phyloP scores from a whole-genome alignment of 306 rosid species.

The Vigna mungo region DNA sequence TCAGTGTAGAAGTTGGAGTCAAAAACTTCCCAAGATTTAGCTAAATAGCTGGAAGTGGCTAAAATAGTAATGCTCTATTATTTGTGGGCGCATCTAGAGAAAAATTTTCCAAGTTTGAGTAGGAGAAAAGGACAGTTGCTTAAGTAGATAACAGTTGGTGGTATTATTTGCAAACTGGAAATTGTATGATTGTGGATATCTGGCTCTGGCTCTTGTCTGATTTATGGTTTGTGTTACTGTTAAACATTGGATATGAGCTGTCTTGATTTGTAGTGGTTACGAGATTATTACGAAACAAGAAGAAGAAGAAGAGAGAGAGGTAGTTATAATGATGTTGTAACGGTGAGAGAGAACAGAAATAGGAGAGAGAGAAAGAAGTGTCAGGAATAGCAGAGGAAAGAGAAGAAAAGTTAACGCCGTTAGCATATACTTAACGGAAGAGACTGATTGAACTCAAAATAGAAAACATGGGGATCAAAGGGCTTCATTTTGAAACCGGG shows the following conservation, averaged over 20 bases:
- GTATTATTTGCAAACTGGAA: slow-evolving; percentile 47
- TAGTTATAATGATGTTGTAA: too few relatives aligned
- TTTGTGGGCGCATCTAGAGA: slow-evolving; percentile 41
- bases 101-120: slow-evolving; percentile 13
- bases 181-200: slow-evolving; percentile 41
- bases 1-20: background rate
- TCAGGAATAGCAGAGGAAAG: too few relatives aligned
- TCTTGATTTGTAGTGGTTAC: slow-evolving; percentile 1
- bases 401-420: too few relatives aligned
- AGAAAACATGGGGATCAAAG: too few relatives aligned
- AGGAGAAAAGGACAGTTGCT: slow-evolving; percentile 40
- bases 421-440: too few relatives aligned
- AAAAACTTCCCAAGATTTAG: too few relatives aligned
- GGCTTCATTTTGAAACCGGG: too few relatives aligned
- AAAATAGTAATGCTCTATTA: slow-evolving; percentile 34
- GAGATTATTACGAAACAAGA: too few relatives aligned
- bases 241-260: slow-evolving; percentile 46
- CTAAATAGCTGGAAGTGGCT: slow-evolving; percentile 34
- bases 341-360: too few relatives aligned
- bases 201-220: slow-evolving; percentile 13
- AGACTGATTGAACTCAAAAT: too few relatives aligned
- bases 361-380: too few relatives aligned
- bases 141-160: slow-evolving; percentile 43
- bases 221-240: slow-evolving; percentile 39
- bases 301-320: too few relatives aligned